These are phyloP conservation scores for Maudiozyma turicensis DNA, from an alignment of 805 yeast genomes.

Conservation along the genomic window DNA sequence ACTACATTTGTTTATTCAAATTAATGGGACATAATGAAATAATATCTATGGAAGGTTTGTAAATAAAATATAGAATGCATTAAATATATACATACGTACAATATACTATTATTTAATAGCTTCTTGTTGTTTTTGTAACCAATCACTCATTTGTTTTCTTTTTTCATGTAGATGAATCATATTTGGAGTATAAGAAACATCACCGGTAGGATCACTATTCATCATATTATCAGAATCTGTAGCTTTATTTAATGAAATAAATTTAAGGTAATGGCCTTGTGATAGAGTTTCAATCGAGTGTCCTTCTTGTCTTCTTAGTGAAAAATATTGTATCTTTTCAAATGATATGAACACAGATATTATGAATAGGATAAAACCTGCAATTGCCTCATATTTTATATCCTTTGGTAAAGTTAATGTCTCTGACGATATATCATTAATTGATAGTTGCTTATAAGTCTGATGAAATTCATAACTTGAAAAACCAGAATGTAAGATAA, in stretches of 20 bases:
- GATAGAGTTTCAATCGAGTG: slow-evolving; percentile 7
- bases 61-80: no score
- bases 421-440: background rate
- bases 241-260: slow-evolving; percentile 24
- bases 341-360: slow-evolving; percentile 21
- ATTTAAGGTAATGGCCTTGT: slow-evolving; percentile 20
- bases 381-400: slow-evolving; percentile 21
- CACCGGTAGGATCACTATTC: slow-evolving; percentile 24
- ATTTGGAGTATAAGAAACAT: slow-evolving; percentile 20
- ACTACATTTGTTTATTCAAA: no score
- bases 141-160: slow-evolving; percentile 15
- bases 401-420: slow-evolving; percentile 18
- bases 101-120: background rate
- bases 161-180: slow-evolving; percentile 21
- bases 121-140: slow-evolving; percentile 7
- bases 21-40: no score
- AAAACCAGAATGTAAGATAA: slow-evolving; percentile 25
- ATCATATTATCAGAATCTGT: slow-evolving; percentile 22
- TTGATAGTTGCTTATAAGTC: slow-evolving; percentile 12
- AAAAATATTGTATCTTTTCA: slow-evolving; percentile 15
- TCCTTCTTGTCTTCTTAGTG: slow-evolving; percentile 12
- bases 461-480: slow-evolving; percentile 28
- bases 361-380: slow-evolving; percentile 17
- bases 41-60: no score
- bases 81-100: no score